Evolutionary conservation across 768 basidiomycete genomes (phyloP).

Genomic region (Suillus cothurnatus): DNA sequence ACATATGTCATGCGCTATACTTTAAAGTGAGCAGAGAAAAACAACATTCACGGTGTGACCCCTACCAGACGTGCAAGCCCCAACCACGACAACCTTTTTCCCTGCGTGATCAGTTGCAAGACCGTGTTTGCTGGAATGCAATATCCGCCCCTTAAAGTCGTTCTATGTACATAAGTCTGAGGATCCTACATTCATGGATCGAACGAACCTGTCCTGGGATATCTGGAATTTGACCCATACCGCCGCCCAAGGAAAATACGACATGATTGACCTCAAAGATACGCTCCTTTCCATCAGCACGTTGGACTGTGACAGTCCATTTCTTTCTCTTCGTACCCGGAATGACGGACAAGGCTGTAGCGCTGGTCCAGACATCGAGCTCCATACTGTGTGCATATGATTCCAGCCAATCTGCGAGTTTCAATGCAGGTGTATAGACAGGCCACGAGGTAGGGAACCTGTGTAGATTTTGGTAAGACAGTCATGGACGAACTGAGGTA

Average conservation of each 20-base stretch:
- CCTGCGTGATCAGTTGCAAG: conserved; percentile 58
- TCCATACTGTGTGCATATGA: conserved; percentile 61
- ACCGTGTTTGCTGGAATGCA: conserved; percentile 62
- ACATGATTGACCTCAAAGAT: conserved; percentile 49
- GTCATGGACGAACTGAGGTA: background rate
- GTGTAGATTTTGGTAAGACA: background rate
- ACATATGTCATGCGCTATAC: conserved; percentile 50
- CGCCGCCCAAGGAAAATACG: conserved; percentile 53
- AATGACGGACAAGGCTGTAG: conserved; percentile 31
- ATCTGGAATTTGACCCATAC: conserved; percentile 43
- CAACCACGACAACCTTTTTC: conserved; percentile 73
- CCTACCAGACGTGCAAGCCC: conserved; percentile 61
- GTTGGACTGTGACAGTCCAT: conserved; percentile 47
- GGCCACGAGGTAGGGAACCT: conserved; percentile 66
- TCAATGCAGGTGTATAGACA: conserved; percentile 51
- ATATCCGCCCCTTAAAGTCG: conserved; percentile 60
- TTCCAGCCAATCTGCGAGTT: conserved; percentile 72
- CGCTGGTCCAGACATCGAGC: conserved; percentile 65
- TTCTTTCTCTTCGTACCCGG: conserved; percentile 37
- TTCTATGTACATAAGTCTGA: conserved; percentile 35
- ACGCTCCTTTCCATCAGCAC: conserved; percentile 37
- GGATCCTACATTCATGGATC: background rate
- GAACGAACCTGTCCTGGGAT: conserved; percentile 45
- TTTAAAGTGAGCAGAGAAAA: conserved; percentile 12
- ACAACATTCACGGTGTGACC: background rate